Conservation (phyloP, 352 stramenopile species). For the Pythium grandisporangium region DNA sequence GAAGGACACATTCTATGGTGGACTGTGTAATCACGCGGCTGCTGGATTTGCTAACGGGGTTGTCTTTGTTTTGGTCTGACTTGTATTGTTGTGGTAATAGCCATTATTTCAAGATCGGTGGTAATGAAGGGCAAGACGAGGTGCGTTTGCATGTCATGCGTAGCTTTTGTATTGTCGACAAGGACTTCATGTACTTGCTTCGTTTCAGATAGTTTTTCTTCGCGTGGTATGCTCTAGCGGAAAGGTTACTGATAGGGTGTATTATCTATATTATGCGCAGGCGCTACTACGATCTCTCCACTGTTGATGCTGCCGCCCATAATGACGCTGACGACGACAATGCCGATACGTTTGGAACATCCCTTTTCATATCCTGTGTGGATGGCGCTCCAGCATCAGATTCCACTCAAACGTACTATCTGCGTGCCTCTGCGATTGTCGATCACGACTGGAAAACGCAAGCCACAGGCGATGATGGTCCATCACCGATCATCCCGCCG, state of each 20-base stretch:
- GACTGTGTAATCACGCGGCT: no score
- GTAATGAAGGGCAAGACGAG: conserved; percentile 38
- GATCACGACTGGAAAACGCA: conserved; percentile 63
- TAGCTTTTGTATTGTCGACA: no score
- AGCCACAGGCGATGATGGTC: conserved; percentile 35
- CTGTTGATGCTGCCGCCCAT: no score
- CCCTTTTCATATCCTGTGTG: conserved; percentile 56
- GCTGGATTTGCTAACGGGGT: no score
- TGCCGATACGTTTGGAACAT: conserved; percentile 33
- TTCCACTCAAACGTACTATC: conserved; percentile 43
- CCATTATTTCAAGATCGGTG: conserved; percentile 35
- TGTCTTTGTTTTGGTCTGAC: no score
- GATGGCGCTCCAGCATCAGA: conserved; percentile 16
- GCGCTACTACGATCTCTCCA: conserved; percentile 58
- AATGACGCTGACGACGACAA: no score
- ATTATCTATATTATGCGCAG: no score
- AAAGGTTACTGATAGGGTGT: no score
- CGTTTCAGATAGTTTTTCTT: no score
- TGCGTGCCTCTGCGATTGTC: conserved; percentile 56
- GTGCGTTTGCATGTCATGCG: conserved; percentile 14
- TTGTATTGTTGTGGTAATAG: neutral
- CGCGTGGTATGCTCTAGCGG: no score
- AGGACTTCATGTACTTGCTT: no score
- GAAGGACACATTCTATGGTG: no score
- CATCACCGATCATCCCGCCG: conserved; percentile 52